phyloP scores from a whole-genome alignment of 2,329 filamentous ascomycete species.

The Diaporthe aspalathi region DNA sequence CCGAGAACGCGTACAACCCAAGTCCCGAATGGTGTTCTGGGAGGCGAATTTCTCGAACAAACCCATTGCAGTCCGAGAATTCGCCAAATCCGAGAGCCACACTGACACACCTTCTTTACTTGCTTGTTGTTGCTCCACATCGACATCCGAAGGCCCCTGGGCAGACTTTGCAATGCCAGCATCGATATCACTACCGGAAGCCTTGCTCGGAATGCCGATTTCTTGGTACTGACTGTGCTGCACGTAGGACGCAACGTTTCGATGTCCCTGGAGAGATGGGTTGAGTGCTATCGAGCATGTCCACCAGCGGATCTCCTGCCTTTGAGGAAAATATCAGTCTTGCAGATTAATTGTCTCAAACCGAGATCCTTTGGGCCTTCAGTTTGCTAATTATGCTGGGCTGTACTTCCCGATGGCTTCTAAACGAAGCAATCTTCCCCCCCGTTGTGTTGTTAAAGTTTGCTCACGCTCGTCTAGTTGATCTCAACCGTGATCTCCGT shows the following conservation, averaged over 20 bases:
- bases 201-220: too few species aligned
- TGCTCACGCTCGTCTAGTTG: not conserved
- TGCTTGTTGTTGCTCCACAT: not conserved
- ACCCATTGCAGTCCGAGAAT: not conserved
- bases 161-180: not conserved
- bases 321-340: not conserved
- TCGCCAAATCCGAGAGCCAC: not conserved
- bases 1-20: not conserved
- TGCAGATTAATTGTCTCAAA: too few species aligned
- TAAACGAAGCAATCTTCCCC: not conserved
- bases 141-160: not conserved
- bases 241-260: not conserved
- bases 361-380: not conserved
- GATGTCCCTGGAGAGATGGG: not conserved
- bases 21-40: not conserved
- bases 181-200: too few species aligned
- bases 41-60: not conserved
- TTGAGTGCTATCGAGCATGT: too few species aligned
- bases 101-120: too few species aligned
- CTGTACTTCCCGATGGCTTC: not conserved
- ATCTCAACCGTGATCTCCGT: constrained; percentile 37
- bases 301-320: too few species aligned
- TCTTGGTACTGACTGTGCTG: too few species aligned
- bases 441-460: not conserved
- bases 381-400: not conserved